These are phyloP conservation scores for Rhodotorula sphaerocarpa DNA, from an alignment of 768 basidiomycete species.

Conservation along the genomic window DNA sequence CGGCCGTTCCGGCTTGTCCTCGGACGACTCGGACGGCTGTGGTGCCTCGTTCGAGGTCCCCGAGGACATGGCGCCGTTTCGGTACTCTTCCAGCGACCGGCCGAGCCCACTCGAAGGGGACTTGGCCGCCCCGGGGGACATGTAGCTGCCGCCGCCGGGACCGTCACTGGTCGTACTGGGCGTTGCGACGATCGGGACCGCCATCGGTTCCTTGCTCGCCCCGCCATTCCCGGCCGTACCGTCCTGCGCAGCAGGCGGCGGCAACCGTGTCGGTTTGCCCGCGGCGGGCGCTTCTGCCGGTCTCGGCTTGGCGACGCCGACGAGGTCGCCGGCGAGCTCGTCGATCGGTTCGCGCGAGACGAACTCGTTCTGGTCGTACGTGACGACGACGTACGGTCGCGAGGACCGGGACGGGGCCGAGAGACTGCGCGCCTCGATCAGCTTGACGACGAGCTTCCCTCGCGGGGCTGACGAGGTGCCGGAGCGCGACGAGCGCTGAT, in stretches of 20 bases:
- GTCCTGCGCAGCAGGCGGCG: too few relatives aligned
- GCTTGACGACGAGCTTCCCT: constrained; percentile 83
- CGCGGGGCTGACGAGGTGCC: constrained; percentile 30
- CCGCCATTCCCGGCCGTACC: background rate
- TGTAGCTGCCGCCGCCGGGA: background rate
- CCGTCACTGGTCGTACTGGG: background rate
- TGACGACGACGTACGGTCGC: constrained; percentile 86
- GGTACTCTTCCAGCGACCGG: constrained; percentile 18
- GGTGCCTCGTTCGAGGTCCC: background rate
- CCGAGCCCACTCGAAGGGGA: constrained; percentile 20
- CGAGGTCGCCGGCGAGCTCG: constrained; percentile 59
- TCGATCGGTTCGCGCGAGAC: constrained; percentile 75
- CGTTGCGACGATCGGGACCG: background rate
- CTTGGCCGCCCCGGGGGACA: constrained; percentile 1
- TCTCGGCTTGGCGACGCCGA: constrained; percentile 45
- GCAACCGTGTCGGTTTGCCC: too few relatives aligned
- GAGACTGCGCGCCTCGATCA: constrained; percentile 81
- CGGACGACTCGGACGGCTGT: background rate
- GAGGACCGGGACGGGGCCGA: constrained; percentile 58
- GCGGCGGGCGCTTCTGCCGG: background rate
- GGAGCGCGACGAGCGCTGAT: constrained; percentile 1
- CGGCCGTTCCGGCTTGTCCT: background rate
- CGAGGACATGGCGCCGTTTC: background rate
- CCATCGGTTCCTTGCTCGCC: background rate
- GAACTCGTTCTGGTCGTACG: constrained; percentile 99